Evolutionary conservation across 2,329 filamentous ascomycete genomes (phyloP).

Genomic region (Xylariales sp.): DNA sequence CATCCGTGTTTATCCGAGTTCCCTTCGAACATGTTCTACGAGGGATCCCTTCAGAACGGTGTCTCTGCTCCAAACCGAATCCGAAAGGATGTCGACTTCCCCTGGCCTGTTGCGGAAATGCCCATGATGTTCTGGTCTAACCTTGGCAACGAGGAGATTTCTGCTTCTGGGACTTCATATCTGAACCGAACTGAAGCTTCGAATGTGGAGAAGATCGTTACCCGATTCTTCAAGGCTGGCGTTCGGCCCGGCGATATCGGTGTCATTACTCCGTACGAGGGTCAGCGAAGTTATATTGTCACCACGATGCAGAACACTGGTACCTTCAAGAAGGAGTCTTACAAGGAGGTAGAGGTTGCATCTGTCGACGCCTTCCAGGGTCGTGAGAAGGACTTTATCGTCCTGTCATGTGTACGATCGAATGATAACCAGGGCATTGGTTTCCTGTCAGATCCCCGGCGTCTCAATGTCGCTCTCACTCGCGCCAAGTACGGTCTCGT

Average conservation of each 20-base stretch:
- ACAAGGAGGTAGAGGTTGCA: constrained; percentile 97
- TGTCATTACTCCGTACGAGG: constrained; percentile 98
- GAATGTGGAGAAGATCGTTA: constrained; percentile 98
- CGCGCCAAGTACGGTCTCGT: constrained; percentile 95
- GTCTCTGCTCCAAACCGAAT: constrained; percentile 86
- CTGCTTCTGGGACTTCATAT: constrained; percentile 94
- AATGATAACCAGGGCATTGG: constrained; percentile 99
- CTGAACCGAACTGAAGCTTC: constrained; percentile 95
- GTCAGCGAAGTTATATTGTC: constrained; percentile 95
- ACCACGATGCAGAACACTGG: constrained; percentile 99
- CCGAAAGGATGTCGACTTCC: constrained; percentile 92
- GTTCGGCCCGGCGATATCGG: constrained; percentile 92
- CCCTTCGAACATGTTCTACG: constrained; percentile 99
- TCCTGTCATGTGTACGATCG: constrained; percentile 93
- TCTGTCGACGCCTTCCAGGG: constrained; percentile 99
- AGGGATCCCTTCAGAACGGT: constrained; percentile 93
- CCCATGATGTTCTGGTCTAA: constrained; percentile 99
- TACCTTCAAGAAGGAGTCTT: constrained; percentile 95
- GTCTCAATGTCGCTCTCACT: constrained; percentile 94
- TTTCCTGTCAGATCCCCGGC: constrained; percentile 95
- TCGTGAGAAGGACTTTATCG: constrained; percentile 98
- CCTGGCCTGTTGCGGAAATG: constrained; percentile 88
- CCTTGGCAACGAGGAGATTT: constrained; percentile 95
- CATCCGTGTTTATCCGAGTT: constrained; percentile 96
- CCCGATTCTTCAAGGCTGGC: constrained; percentile 96